Evolutionary conservation across 202 grass and related monocot species (phyloP), one percentile per base, ranked within the genome.

Genomic region (Brachypodium distachyon): DNA sequence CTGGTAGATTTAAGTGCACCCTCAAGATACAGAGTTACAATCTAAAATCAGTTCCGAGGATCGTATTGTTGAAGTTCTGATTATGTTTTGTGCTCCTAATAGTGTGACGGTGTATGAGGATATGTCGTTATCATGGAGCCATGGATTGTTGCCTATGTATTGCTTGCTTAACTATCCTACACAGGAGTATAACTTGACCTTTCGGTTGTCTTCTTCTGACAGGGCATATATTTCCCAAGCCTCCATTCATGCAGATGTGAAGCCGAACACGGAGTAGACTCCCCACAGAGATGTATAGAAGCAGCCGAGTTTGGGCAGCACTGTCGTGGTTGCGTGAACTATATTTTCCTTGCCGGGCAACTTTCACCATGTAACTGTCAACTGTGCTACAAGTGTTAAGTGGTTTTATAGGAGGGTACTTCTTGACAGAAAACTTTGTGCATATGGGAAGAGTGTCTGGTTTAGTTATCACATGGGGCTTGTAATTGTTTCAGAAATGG

Each of bases 181-280:
- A 3, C 41, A 56, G 25, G 18, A 10, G 17, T 31, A 60, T 34
- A 55, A 80, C 21, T 48, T 57, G 47, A 64, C 39, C 23, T 71
- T 71, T 76, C 1, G 4, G 33, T 73, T 66, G 40, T 29, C 23
- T 19, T 57, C 28, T 88, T 83, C 68, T 29, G 37, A 36, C 72
- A 85, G 82, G 86, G 86, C 72, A 81, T 72, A 81, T 89, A 59
- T 77, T 89, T 81, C 64, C 82, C 64, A 85, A 81, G 65, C 65
- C 70, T 51, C 50, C 81, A n/a, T 84, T 88, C 81, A 72, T 77
- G 72, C 42, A 74, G 48, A 85, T 58, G 56, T 85, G 81, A 84
- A 77, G 47, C 25, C 25, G 46, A 72, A 41, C 18, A 37, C n/a
- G 60, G 48, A 64, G 38, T 64, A 62, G 71, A 64, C 56, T 81